Conservation (phyloP, 495 filamentous ascomycete species). For the Mytilinidion resinicola region DNA sequence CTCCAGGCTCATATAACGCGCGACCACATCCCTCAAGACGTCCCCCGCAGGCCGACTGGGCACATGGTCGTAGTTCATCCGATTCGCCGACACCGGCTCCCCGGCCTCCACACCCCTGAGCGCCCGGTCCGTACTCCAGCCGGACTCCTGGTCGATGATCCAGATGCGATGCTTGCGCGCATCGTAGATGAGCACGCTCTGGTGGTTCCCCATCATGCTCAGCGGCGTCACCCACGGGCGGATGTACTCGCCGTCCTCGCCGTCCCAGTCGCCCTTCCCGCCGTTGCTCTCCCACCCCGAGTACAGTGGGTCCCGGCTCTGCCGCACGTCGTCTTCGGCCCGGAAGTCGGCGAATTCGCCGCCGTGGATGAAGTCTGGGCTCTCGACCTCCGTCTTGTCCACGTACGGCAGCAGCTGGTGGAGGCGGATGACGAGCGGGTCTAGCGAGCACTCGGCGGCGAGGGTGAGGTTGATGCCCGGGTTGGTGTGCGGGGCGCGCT, state of each 20-base stretch:
- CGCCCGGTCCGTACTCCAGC: conserved; percentile 10
- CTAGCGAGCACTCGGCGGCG: background rate
- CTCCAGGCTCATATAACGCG: background rate
- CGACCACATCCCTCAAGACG: conserved; percentile 24
- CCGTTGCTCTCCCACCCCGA: conserved; percentile 3
- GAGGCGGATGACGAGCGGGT: conserved; percentile 3
- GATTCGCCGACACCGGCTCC: background rate
- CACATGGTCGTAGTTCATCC: conserved; percentile 16
- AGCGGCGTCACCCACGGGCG: conserved; percentile 7
- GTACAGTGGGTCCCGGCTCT: conserved; percentile 1
- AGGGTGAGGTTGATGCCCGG: background rate
- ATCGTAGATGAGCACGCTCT: conserved; percentile 23
- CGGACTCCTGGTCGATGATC: conserved; percentile 16
- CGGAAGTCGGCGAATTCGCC: conserved; percentile 8
- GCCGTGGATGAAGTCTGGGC: background rate
- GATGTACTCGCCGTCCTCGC: conserved; percentile 2
- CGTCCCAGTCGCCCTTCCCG: background rate
- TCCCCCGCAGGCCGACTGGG: conserved; percentile 13
- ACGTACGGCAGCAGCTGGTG: conserved; percentile 3
- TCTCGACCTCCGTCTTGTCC: background rate
- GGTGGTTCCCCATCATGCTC: conserved; percentile 1
- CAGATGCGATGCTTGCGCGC: conserved; percentile 16
- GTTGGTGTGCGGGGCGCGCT: background rate
- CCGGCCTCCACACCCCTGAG: background rate
- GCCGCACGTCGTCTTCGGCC: conserved; percentile 1